Percentiles rank a stretch among this genome's conserved stretches.
Conservation (phyloP, 495 filamentous ascomycete genomes). For the Aspergillus bridgeri region DNA sequence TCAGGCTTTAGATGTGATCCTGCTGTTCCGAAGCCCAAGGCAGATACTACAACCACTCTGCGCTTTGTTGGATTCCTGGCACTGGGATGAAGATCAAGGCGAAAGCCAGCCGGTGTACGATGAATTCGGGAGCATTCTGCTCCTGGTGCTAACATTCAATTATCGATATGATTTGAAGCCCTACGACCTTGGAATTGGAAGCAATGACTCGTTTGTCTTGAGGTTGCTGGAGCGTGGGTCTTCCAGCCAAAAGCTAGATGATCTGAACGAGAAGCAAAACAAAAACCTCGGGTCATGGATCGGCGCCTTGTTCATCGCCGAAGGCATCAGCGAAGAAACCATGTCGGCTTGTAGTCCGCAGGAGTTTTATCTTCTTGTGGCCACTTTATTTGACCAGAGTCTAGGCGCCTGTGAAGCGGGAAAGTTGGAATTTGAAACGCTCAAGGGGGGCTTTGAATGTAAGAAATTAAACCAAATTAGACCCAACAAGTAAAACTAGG, state of each 20-base stretch:
- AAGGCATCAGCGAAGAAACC: conserved; percentile 81
- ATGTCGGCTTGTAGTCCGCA: conserved; percentile 91
- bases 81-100: conserved; percentile 86
- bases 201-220: conserved; percentile 69
- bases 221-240: conserved; percentile 67
- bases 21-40: conserved; percentile 76
- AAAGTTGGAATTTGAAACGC: conserved; percentile 69
- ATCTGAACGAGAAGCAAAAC: conserved; percentile 69
- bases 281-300: conserved; percentile 82
- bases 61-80: conserved; percentile 81
- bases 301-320: conserved; percentile 76
- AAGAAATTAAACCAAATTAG: conserved; percentile 26
- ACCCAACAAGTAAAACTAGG: background rate
- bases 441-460: conserved; percentile 89
- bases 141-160: conserved; percentile 77
- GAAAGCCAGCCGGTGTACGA: conserved; percentile 97
- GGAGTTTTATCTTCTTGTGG: conserved; percentile 88
- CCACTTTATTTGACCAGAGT: conserved; percentile 83
- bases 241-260: conserved; percentile 56
- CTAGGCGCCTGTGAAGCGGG: conserved; percentile 69
- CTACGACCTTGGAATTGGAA: conserved; percentile 61
- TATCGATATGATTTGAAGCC: conserved; percentile 75
- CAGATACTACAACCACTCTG: conserved; percentile 81
- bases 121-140: conserved; percentile 85
- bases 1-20: conserved; percentile 74